Evolutionary conservation across 768 basidiomycete genomes (phyloP), one percentile per base, ranked within the genome.

Genomic region (Auricularia heimuer): DNA sequence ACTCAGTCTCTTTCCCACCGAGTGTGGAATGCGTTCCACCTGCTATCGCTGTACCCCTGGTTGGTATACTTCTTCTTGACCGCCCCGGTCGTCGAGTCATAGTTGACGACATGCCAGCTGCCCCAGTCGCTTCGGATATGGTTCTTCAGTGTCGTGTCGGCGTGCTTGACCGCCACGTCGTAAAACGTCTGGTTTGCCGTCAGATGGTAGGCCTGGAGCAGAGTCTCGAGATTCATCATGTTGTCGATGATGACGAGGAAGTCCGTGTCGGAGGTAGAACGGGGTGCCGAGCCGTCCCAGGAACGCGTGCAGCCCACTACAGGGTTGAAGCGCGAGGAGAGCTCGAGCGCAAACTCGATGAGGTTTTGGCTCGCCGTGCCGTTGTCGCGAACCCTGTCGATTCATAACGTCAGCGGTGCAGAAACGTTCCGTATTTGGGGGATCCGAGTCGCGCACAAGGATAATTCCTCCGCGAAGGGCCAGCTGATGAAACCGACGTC

Each of bases 401-500:
- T 51, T 44, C 4, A 29, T 62, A 29, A 29, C 29, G 29, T 29
- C 29, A 29, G 29, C 29, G 29, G 29, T 29, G 29, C 29, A 29
- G 29, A 1, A 29, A 29, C 29, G 29, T 29, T 29, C 29, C 29
- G 29, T 29, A 29, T 29, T 29, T 29, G 29, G 29, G 29, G 37
- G 24, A 14, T 24, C 24, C 33, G 7, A 7, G 29, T 37, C 12
- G 79, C 85, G 61, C 69, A 88, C 87, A 88, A 68, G 10, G 70
- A 67, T 16, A 88, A 73, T 69, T 90, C 88, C 62, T 84, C 79
- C 58, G 82, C 76, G 70, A 89, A 89, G 0, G 88, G 85, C 68
- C 82, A 86, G 73, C 86, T 87, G 68, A 89, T 72, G 72, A 88
- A 89, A 7, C 87, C 88, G 36, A 86, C 84, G 70, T 90, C 88